Evolutionary conservation across 768 basidiomycete genomes (phyloP), one percentile per base, ranked within the genome.

Genomic region (Leccinum truebloodii): DNA sequence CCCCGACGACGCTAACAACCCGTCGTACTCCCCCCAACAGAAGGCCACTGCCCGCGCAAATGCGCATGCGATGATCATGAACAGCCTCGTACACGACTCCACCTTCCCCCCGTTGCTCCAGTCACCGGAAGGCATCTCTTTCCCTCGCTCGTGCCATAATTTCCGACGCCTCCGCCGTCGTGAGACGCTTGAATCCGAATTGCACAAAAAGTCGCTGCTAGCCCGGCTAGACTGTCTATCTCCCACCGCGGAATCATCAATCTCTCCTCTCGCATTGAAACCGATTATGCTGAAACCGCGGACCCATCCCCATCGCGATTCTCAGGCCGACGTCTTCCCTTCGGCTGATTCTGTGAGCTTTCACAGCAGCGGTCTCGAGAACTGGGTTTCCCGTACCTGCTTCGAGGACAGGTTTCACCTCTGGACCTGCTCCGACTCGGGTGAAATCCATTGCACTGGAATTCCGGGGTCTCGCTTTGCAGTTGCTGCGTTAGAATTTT

Each of bases 401-500:
- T 92, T 90, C 70, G 90, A 93, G 72, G 89, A 92, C 58, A 79
- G 89, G 34, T 76, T 82, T 63, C 73, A 77, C 28, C 76, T 89
- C 4, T 88, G 86, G 77, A 72, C 81, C 13, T 77, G 78, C 4
- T 68, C 73, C 24, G 77, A 77, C 20, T 77, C 71, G 13, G 70
- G 81, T 39, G 68, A 76, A 20, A 61, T 77, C 37, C 71, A 72
- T 18, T 63, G 70, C 52, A 63, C 68, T 34, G 78, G 76, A 18
- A 79, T 89, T 51, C 67, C 77, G 34, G 81, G 86, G 54, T 76
- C 80, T 18, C 71, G 78, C 32, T 71, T 83, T 22, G 88, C 85
- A 35, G 86, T 92, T 50, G 86, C 89, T 49, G 85, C 85, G 50
- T 79, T 92, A 58, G 90, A 91, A 67, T 89, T 83, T 66, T 88